Evolutionary conservation across 192 early-diverging fungal genomes (phyloP).

Genomic region (Piromyces sp.): DNA sequence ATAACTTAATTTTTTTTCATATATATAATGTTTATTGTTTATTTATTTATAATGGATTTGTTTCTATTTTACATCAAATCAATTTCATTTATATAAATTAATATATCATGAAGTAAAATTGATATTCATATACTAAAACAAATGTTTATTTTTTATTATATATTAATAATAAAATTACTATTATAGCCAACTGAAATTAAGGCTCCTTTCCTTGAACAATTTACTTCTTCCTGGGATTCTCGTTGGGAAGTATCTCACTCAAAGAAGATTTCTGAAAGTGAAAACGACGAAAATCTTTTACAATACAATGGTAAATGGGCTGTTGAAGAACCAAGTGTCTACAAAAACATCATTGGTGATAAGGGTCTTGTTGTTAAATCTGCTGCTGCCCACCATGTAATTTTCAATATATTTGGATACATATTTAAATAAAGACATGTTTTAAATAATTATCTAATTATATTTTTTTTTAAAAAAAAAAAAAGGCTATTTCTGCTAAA

Average conservation of each 20-base stretch:
- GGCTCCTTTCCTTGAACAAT: constrained; percentile 60
- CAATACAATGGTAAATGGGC: constrained; percentile 58
- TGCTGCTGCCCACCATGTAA: constrained; percentile 62
- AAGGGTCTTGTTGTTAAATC: constrained; percentile 61
- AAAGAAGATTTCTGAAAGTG: constrained; percentile 49
- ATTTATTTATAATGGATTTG: too few relatives aligned
- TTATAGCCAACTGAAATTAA: constrained; percentile 34
- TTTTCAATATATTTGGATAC: too few relatives aligned
- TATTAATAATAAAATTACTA: too few relatives aligned
- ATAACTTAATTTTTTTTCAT: too few relatives aligned
- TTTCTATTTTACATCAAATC: too few relatives aligned
- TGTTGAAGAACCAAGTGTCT: constrained; percentile 47
- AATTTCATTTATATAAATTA: too few relatives aligned
- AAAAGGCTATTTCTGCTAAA: constrained; percentile 53
- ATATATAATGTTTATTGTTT: too few relatives aligned
- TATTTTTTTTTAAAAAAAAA: neutral
- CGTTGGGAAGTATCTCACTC: constrained; percentile 52
- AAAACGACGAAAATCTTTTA: constrained; percentile 50
- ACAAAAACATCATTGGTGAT: constrained; percentile 45
- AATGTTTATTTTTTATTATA: too few relatives aligned
- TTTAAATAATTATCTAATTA: too few relatives aligned
- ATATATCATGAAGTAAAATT: too few relatives aligned
- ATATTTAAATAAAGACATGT: too few relatives aligned
- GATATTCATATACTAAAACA: too few relatives aligned
- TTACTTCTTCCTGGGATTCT: constrained; percentile 27